These are phyloP conservation scores for Sporothrix luriei DNA, from an alignment of 2,329 filamentous ascomycete genomes.

Conservation along the genomic window DNA sequence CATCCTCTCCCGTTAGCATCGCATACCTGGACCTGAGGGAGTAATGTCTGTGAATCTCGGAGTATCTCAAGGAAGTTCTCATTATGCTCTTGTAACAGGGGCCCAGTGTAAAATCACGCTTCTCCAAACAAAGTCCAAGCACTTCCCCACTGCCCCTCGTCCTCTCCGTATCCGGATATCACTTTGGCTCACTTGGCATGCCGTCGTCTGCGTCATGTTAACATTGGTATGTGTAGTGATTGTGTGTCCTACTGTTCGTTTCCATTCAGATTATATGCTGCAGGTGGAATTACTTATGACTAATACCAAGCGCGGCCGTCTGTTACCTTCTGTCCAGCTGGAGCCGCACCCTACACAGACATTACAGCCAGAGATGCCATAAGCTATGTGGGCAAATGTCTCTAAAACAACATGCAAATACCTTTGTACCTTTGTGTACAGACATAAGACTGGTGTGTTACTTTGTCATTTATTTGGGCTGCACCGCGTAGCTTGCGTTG, in stretches of 20 bases:
- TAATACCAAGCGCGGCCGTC: not conserved
- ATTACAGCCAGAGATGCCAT: not conserved
- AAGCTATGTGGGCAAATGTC: not conserved
- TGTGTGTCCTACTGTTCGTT: too few species aligned
- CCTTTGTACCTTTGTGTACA: too few species aligned
- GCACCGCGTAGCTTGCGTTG: not conserved
- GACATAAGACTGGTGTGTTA: not conserved
- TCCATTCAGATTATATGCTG: not conserved
- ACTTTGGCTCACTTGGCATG: not conserved
- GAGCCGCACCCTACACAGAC: not conserved
- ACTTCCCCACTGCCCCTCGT: not conserved
- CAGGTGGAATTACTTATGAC: not conserved
- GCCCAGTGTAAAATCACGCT: not conserved
- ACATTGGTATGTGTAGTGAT: too few species aligned
- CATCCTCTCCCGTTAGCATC: too few species aligned
- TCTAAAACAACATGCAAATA: not conserved
- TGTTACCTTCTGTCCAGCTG: not conserved
- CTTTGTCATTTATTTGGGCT: not conserved
- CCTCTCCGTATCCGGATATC: not conserved
- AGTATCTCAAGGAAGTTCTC: not conserved
- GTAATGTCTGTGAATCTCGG: constrained; percentile 3
- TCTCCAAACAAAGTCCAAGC: not conserved
- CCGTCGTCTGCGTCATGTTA: not conserved
- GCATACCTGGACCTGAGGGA: not conserved
- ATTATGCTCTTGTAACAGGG: not conserved